phyloP scores from a whole-genome alignment of 345 rosid genomes.

The Eucalyptus viminalis region DNA sequence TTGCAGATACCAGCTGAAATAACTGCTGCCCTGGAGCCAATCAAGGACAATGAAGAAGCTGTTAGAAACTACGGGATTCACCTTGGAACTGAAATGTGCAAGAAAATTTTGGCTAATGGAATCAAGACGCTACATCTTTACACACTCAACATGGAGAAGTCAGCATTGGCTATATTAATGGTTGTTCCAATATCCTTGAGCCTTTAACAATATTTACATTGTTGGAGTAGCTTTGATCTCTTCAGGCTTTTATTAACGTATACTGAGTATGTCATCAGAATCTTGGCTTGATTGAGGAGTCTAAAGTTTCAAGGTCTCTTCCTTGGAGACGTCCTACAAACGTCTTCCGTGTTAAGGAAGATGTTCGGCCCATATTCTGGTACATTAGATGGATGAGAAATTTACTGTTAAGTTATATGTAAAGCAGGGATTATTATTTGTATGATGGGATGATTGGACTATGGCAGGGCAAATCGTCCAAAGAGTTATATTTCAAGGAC shows the following conservation, averaged over 20 bases:
- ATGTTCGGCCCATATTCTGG: constrained; percentile 97
- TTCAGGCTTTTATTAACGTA: not conserved
- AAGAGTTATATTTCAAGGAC: constrained; percentile 95
- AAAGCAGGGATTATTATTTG: not conserved
- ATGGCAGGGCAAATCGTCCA: constrained; percentile 94
- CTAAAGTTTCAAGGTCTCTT: constrained; percentile 61
- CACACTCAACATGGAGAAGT: constrained; percentile 90
- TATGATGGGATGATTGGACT: not conserved
- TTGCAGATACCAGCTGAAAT: constrained; percentile 77
- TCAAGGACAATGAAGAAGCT: constrained; percentile 96
- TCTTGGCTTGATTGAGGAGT: constrained; percentile 91
- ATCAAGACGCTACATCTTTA: constrained; percentile 82
- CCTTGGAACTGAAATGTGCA: constrained; percentile 96
- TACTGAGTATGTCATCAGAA: constrained; percentile 35
- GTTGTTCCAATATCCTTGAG: constrained; percentile 11
- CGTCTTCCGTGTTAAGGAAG: constrained; percentile 84
- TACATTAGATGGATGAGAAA: constrained; percentile 6
- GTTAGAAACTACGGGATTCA: constrained; percentile 89
- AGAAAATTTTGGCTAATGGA: constrained; percentile 84
- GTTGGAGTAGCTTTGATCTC: not conserved
- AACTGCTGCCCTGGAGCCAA: constrained; percentile 85
- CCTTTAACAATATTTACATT: not conserved
- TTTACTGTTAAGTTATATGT: not conserved
- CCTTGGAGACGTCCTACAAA: constrained; percentile 97
- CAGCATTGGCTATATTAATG: constrained; percentile 81